Evolutionary conservation across 305 asterid species (phyloP).

Genomic region (Andrographis paniculata): DNA sequence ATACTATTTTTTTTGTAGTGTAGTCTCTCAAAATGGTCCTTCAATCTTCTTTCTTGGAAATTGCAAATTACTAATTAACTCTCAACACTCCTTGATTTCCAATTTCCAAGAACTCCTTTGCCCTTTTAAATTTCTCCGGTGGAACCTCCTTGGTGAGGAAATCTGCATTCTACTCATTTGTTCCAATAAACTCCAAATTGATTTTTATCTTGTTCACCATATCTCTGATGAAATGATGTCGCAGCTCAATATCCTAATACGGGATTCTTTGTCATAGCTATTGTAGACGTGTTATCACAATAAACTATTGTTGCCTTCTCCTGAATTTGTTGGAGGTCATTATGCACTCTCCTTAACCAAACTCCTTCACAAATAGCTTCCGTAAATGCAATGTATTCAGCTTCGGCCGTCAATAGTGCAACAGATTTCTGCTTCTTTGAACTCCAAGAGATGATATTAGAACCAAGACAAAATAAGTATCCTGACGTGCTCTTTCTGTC

Average conservation of each 20-base stretch:
- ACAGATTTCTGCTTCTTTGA: background rate
- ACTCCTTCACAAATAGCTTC: background rate
- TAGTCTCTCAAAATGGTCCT: too few species aligned
- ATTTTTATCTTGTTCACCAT: background rate
- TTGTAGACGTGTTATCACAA: background rate
- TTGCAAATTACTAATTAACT: too few species aligned
- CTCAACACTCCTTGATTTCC: too few species aligned
- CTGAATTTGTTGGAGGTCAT: background rate
- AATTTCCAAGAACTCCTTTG: too few species aligned
- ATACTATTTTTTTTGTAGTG: too few species aligned
- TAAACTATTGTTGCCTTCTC: background rate
- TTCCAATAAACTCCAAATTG: background rate
- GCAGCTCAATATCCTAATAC: background rate
- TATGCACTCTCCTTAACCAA: background rate
- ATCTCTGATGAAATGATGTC: background rate
- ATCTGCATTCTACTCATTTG: background rate
- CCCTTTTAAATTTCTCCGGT: too few species aligned
- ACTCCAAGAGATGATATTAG: background rate
- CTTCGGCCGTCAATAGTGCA: background rate
- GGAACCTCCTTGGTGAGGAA: background rate
- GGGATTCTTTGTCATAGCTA: background rate
- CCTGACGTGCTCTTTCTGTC: slow-evolving; percentile 1
- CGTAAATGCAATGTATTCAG: background rate
- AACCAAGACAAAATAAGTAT: background rate
- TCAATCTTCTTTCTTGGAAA: too few species aligned